Base-by-base conservation (phyloP, 140 eudicot genomes). In the Anethum foeniculum region DNA sequence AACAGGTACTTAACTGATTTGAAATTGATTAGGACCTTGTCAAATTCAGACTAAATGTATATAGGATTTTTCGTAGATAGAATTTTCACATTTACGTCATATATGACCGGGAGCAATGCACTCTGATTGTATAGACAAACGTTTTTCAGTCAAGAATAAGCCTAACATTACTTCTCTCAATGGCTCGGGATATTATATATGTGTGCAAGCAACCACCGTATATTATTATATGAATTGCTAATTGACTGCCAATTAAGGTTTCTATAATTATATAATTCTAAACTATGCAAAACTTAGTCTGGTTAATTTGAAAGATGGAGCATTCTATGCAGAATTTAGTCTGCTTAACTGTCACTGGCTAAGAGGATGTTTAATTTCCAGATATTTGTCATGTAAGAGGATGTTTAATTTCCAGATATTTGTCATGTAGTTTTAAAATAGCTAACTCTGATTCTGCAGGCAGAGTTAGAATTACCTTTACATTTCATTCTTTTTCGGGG, bases 1-100 rank as follows among this genome's bases (percentile, higher is more conserved):
- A 91, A 74, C 99, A 96, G 97, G 97, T 93, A 86, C 79, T 44
- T 44, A 51, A 51, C 34, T 73, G 32, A 52, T 51, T 51, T n/a
- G 77, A 39, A 38, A 47, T 64, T 49, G 62, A 43, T 75, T 43
- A 30, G 36, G 43, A 60, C 46, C n/a, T 3, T n/a, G 46, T 71
- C 7, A 48, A 15, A 71, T 23, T 41, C 23, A 38, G 32, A 39
- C 19, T 54, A 18, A 27, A 34, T 49, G 12, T 77, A 6, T 56
- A 25, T 60, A 16, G 8, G 44, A 16, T 36, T 69, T 30, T 7
- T 3, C 25, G 0, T 4, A 18, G 49, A 71, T 4, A 18, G 49
- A 71, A 19, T 14, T 62, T 62, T 36, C 43, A 39, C 43, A 39
- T 62, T 62, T 62, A 62, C 6, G 71, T 62, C 16, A 23, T 58